Evolutionary conservation across 1,139 yeast species (phyloP).

Genomic region (Saccharomyces hybrid): DNA sequence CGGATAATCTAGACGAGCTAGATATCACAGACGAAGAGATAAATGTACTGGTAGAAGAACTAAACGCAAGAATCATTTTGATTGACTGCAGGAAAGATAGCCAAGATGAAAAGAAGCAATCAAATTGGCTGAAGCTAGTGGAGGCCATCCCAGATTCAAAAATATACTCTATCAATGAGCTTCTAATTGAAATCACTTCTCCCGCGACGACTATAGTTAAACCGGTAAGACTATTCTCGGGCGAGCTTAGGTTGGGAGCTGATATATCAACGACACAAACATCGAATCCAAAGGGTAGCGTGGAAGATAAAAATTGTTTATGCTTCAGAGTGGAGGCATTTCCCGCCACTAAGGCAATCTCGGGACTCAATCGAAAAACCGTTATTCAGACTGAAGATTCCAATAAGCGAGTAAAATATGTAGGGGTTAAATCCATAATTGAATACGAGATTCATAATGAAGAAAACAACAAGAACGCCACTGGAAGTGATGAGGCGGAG

Average conservation of each 20-base stretch:
- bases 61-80: slow-evolving; percentile 18
- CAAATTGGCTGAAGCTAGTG: slow-evolving; percentile 21
- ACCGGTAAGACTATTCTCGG: slow-evolving; percentile 35
- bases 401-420: slow-evolving; percentile 20
- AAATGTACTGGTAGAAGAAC: slow-evolving; percentile 18
- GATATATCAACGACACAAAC: slow-evolving; percentile 5
- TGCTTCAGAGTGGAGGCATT: slow-evolving; percentile 54
- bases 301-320: slow-evolving; percentile 29
- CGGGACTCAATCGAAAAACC: slow-evolving; percentile 34
- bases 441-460: slow-evolving; percentile 30
- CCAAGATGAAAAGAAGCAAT: slow-evolving; percentile 5
- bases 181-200: slow-evolving; percentile 17
- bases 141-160: slow-evolving; percentile 19
- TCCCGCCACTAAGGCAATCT: slow-evolving; percentile 52
- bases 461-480: slow-evolving; percentile 19
- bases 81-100: slow-evolving; percentile 13
- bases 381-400: slow-evolving; percentile 18
- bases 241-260: slow-evolving; percentile 38
- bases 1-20: slow-evolving; percentile 38
- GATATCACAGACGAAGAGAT: slow-evolving; percentile 31
- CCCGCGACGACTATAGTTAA: slow-evolving; percentile 25
- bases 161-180: slow-evolving; percentile 15
- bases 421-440: slow-evolving; percentile 23
- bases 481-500: slow-evolving; percentile 19
- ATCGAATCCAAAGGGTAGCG: slow-evolving; percentile 4